Evolutionary conservation across 2,329 filamentous ascomycete species (phyloP), one percentile per base, ranked within the genome.

Genomic region (Leptodontidium sp.): DNA sequence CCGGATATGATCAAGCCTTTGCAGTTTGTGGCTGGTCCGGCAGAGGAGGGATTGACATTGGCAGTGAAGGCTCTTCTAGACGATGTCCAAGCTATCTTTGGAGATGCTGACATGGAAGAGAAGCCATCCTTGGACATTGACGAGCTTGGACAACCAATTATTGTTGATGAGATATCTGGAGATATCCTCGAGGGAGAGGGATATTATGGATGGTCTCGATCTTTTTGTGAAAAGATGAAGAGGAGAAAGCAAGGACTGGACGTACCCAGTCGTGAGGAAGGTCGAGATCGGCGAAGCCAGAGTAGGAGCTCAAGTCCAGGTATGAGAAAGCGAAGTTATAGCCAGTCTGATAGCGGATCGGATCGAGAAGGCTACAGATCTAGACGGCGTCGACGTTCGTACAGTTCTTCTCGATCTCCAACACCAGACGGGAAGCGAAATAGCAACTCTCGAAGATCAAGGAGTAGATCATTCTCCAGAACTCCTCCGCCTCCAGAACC

Each of bases 151-250:
- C 91, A 96, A 77, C 81, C 85, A 17, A 82, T 93, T 64, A 81
- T 89, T 21, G 78, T 87, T 2, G 89, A 93, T 73, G 88, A 90
- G 72, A 81, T 87, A n/a, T 91, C 87, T 0, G 90, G 90, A 0
- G 81, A 78, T n/a, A 75, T 90, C 1, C 78, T 90, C 7, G 84
- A 85, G 7, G 90, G 90, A 1, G 90, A 93, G 71, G 93, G 91
- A 0, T 97, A 97, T 78, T 97, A 97, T 77, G 94, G 93, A 70
- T 97, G 94, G 94, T 95, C 93, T 5, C 86, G 87, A 49, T 83
- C 84, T 0, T 96, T 97, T 74, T 97, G 93, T 77, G 85, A 93
- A 73, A 92, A 91, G 76, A 96, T 96, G 91, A 93, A 91, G 80
- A 81, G 84, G 62, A 83, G 86, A 47, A 76, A 75, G 67, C 77